Percentiles rank a stretch among this genome's conserved stretches.
These are phyloP conservation scores for Datura wrightii DNA, from an alignment of 257 asterid species.

Conservation along the genomic window DNA sequence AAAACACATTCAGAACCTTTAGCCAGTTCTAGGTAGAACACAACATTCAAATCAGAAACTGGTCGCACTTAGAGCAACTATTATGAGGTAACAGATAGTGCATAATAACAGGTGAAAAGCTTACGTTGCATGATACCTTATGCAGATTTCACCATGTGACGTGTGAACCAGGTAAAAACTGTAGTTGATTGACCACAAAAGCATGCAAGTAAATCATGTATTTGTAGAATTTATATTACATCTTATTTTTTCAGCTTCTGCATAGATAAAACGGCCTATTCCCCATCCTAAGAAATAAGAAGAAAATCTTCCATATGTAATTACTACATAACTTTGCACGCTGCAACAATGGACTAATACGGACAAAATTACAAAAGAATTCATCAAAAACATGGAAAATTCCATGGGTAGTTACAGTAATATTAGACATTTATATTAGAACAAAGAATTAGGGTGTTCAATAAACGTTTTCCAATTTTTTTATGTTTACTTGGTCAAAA, in stretches of 20 bases:
- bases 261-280: neutral
- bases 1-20: conserved; percentile 7
- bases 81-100: neutral
- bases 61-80: neutral
- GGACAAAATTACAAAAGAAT: neutral
- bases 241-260: neutral
- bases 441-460: neutral
- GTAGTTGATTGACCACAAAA: conserved; percentile 12
- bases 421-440: neutral
- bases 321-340: neutral
- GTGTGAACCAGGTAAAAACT: neutral
- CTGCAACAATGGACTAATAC: neutral
- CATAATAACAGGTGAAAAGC: conserved; percentile 23
- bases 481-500: too few species aligned
- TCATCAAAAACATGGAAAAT: neutral
- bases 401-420: neutral
- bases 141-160: neutral
- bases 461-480: too few species aligned
- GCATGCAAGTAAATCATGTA: neutral
- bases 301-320: neutral
- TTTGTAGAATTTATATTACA: neutral
- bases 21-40: neutral
- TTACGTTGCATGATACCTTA: neutral
- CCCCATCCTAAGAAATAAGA: neutral
- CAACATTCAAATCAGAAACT: conserved; percentile 10